Percentiles rank a stretch among this genome's conserved stretches.
These are phyloP conservation scores for Silene uniflora DNA, from an alignment of 148 eudicot species.

Conservation along the genomic window DNA sequence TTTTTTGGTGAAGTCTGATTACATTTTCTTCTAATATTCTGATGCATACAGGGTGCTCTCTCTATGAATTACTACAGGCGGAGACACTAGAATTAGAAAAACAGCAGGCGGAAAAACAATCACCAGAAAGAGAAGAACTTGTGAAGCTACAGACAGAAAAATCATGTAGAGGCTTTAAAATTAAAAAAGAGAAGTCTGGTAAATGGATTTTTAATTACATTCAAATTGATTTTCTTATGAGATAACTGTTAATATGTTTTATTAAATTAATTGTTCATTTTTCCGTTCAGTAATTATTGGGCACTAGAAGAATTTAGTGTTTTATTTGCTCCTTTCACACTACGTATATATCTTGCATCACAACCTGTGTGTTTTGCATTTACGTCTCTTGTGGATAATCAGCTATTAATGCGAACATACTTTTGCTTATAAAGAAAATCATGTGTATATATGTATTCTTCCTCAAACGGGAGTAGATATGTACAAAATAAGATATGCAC, in stretches of 20 bases:
- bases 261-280: background rate
- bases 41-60: constrained; percentile 37
- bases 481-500: background rate
- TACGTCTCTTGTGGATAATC: background rate
- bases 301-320: background rate
- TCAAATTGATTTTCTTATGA: background rate
- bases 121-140: constrained; percentile 12
- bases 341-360: background rate
- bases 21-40: constrained; percentile 10
- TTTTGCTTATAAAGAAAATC: background rate
- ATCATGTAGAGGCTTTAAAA: constrained; percentile 14
- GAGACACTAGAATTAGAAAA: constrained; percentile 25
- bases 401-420: background rate
- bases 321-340: background rate
- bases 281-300: background rate
- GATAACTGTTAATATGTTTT: background rate
- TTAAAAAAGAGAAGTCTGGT: constrained; percentile 31
- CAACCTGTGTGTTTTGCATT: background rate
- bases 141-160: constrained; percentile 21
- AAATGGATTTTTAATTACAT: constrained; percentile 1
- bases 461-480: background rate
- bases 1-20: background rate
- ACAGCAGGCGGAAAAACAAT: constrained; percentile 4
- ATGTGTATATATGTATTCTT: background rate
- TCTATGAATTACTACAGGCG: constrained; percentile 35